Conservation (phyloP, 441 rosid species). For the Gossypium lobatum region DNA sequence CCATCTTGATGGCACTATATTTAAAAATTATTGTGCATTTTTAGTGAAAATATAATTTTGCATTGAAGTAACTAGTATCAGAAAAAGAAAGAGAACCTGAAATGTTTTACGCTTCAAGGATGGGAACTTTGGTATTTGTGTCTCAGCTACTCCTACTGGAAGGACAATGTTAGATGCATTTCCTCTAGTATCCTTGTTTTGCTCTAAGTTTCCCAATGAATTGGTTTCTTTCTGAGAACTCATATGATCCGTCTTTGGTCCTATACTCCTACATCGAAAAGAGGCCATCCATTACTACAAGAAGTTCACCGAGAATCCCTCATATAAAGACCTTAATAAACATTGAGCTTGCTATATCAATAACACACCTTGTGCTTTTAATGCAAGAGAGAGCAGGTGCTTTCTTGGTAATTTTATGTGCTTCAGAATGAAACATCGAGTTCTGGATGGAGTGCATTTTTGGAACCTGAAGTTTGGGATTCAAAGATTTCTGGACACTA, state of each 20-base stretch:
- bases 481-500: conserved; percentile 12
- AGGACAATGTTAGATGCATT: conserved; percentile 25
- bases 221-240: conserved; percentile 26
- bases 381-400: conserved; percentile 41
- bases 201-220: conserved; percentile 28
- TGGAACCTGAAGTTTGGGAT: conserved; percentile 27
- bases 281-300: not conserved
- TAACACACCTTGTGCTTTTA: conserved; percentile 43
- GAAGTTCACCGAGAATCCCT: conserved; percentile 5
- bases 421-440: conserved; percentile 34
- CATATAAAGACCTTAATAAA: conserved; percentile 6
- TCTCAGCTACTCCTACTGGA: conserved; percentile 31
- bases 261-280: conserved; percentile 37
- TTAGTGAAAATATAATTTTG: conserved; percentile 3
- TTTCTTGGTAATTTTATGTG: conserved; percentile 39
- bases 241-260: conserved; percentile 30
- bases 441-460: conserved; percentile 29
- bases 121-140: conserved; percentile 27
- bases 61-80: not conserved
- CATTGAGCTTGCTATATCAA: not conserved
- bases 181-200: conserved; percentile 25
- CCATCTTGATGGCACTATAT: not conserved
- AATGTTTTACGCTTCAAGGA: conserved; percentile 63
- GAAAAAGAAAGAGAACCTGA: conserved; percentile 39
- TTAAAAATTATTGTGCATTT: not conserved